phyloP scores from a whole-genome alignment of 768 basidiomycete species.

The Russula griseocarnosa region DNA sequence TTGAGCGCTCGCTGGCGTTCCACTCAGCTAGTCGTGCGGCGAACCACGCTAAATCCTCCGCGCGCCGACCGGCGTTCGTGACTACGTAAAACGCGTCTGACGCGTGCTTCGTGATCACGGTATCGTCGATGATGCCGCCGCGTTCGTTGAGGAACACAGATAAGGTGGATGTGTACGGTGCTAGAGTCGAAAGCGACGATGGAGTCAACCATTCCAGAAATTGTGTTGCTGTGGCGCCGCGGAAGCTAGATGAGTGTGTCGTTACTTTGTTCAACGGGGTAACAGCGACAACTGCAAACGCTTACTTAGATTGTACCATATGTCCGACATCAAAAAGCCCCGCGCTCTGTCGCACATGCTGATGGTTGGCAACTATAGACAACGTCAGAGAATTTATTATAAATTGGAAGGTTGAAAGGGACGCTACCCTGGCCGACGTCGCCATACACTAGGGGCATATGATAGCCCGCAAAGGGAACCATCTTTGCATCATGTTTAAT shows the following conservation, averaged over 20 bases:
- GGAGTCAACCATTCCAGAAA: conserved; percentile 92
- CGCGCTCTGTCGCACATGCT: conserved; percentile 74
- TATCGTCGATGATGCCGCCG: conserved; percentile 97
- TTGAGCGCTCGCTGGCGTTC: conserved; percentile 56
- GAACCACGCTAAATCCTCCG: conserved; percentile 80
- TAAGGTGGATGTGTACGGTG: conserved; percentile 74
- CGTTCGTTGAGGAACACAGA: conserved; percentile 83
- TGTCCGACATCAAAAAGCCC: conserved; percentile 97
- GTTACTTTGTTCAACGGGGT: not conserved
- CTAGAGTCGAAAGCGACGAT: conserved; percentile 65
- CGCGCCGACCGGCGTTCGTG: conserved; percentile 88
- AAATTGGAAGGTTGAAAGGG: conserved; percentile 27
- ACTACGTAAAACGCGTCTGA: conserved; percentile 86
- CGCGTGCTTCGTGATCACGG: conserved; percentile 83
- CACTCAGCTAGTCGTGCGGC: conserved; percentile 62
- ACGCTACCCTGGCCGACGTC: conserved; percentile 67
- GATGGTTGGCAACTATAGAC: conserved; percentile 78
- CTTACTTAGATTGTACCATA: conserved; percentile 92
- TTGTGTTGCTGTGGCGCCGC: conserved; percentile 66
- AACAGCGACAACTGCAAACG: not conserved
- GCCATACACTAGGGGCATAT: conserved; percentile 89
- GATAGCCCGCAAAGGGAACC: conserved; percentile 94
- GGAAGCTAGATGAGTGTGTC: conserved; percentile 51
- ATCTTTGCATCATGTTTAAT: conserved; percentile 80
- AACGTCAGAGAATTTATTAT: not conserved